A percentile compares a stretch with the other conserved stretches of the same genome.
phyloP scores from a whole-genome alignment of 441 rosid genomes.

The Gossypium gossypioides region DNA sequence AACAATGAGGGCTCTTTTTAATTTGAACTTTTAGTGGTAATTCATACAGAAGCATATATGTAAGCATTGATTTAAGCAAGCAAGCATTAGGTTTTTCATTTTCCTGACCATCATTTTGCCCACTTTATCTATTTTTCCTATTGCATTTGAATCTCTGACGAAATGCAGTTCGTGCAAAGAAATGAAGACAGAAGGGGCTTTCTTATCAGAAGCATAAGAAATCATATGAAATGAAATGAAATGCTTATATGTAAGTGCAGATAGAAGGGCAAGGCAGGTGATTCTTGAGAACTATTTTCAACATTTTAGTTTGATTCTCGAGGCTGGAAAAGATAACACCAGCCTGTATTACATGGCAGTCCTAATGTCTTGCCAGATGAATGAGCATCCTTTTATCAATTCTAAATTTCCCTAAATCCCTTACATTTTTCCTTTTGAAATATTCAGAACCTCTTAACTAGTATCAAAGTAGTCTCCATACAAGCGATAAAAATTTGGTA shows the following conservation, averaged over 20 bases:
- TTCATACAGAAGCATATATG: neutral
- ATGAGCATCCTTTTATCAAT: constrained; percentile 9
- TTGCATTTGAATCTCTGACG: no score
- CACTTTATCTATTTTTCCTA: no score
- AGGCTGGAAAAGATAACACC: neutral
- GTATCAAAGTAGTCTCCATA: constrained; percentile 5
- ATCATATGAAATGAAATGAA: neutral
- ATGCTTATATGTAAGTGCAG: neutral
- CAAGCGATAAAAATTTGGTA: neutral
- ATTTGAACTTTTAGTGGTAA: neutral
- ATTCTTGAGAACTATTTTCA: no score
- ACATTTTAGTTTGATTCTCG: neutral
- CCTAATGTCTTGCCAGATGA: neutral
- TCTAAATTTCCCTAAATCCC: neutral
- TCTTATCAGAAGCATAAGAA: neutral
- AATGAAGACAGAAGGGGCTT: no score
- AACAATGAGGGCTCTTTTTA: neutral
- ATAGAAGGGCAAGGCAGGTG: neutral
- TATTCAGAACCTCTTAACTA: neutral
- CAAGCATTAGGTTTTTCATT: neutral
- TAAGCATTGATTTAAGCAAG: neutral
- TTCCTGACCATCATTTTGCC: constrained; percentile 23
- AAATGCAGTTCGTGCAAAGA: neutral
- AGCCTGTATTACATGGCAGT: neutral
- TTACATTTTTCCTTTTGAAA: neutral